Evolutionary conservation across 257 asterid genomes (phyloP).

Genomic region (Nicotiana attenuata): DNA sequence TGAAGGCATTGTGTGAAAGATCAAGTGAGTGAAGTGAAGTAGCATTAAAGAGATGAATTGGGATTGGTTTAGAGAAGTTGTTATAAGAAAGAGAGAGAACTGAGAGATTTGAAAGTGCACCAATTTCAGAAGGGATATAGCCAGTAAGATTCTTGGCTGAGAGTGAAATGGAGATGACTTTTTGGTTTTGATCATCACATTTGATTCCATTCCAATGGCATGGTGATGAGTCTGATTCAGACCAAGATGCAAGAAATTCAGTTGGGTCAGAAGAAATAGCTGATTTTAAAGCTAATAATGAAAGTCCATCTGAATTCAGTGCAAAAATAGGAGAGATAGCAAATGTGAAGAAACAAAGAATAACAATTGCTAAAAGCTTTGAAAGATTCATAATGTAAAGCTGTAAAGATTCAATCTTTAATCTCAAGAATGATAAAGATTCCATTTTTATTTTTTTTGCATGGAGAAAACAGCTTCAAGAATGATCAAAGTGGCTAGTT

Average conservation of each 20-base stretch:
- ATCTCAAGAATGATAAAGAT: neutral
- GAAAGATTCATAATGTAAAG: neutral
- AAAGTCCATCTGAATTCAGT: conserved; percentile 72
- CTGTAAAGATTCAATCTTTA: neutral
- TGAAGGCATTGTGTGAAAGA: conserved; percentile 59
- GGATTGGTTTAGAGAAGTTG: conserved; percentile 38
- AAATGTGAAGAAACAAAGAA: conserved; percentile 36
- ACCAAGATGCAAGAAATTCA: conserved; percentile 64
- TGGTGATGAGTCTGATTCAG: conserved; percentile 60
- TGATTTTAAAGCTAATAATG: conserved; percentile 83
- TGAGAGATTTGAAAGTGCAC: conserved; percentile 58
- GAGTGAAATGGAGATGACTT: conserved; percentile 59
- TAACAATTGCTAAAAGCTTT: neutral
- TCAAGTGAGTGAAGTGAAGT: conserved; percentile 45
- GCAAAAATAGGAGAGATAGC: conserved; percentile 32
- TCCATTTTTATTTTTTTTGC: conserved; percentile 28
- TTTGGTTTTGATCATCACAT: conserved; percentile 46
- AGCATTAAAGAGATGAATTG: conserved; percentile 40
- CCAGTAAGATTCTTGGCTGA: conserved; percentile 62
- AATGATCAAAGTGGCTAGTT: conserved; percentile 33
- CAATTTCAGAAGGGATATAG: conserved; percentile 86
- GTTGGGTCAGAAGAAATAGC: conserved; percentile 66
- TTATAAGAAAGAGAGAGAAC: conserved; percentile 31
- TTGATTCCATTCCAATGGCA: conserved; percentile 79
- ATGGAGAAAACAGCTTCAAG: conserved; percentile 1